Evolutionary conservation across 208 protist genomes (phyloP).

Genomic region (Trichomonas gallinae): DNA sequence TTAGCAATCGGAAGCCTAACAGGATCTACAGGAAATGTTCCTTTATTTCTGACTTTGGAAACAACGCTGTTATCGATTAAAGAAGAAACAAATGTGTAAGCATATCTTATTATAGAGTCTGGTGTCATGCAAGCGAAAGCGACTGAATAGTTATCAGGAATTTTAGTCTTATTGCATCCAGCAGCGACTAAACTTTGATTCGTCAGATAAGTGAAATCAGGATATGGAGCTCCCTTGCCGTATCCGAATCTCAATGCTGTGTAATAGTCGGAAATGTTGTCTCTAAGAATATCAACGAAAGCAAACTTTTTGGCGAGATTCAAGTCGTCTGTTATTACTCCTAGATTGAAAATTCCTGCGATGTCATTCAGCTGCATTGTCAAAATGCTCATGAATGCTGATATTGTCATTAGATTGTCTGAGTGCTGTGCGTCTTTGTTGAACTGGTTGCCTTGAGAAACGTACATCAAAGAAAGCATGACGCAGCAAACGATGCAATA

Average conservation of each 20-base stretch:
- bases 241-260: background rate
- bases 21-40: background rate
- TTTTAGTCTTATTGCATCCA: background rate
- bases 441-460: background rate
- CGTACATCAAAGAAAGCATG: background rate
- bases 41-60: background rate
- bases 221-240: background rate
- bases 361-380: background rate
- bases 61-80: background rate
- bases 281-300: background rate
- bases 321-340: background rate
- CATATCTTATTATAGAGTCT: background rate
- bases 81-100: background rate
- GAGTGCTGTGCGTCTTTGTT: background rate
- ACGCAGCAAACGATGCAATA: background rate
- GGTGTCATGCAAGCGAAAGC: background rate
- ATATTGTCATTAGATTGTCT: background rate
- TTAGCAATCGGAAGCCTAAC: background rate
- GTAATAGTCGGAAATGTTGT: background rate
- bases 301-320: background rate
- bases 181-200: background rate
- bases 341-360: background rate
- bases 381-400: background rate
- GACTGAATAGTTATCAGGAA: background rate
- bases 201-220: background rate